These are phyloP conservation scores for Plasmodium vivax DNA, from an alignment of 169 alveolate genomes.

Conservation along the genomic window DNA sequence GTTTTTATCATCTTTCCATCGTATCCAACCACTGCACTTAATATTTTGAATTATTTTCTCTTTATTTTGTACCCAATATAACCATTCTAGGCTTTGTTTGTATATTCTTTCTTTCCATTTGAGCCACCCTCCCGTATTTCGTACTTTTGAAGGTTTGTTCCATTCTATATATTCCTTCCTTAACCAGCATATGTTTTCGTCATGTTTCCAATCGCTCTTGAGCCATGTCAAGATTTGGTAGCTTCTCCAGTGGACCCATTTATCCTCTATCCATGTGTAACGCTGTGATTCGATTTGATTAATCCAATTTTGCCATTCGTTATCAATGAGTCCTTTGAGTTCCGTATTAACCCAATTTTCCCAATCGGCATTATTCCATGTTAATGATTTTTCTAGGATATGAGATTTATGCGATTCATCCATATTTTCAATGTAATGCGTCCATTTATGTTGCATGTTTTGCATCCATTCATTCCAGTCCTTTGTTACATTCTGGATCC, in stretches of 20 bases:
- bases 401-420: neutral
- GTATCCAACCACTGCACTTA: neutral
- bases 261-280: neutral
- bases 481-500: neutral
- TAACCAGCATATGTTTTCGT: conserved; percentile 1
- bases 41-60: neutral
- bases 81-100: conserved; percentile 4
- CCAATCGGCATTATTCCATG: neutral
- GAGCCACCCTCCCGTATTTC: neutral
- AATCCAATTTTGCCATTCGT: neutral
- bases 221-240: neutral
- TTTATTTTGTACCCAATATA: neutral
- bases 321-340: neutral
- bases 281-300: neutral
- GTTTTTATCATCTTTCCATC: conserved; percentile 2
- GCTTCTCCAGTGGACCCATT: neutral
- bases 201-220: conserved; percentile 6
- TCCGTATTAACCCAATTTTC: conserved; percentile 6
- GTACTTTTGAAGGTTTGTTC: neutral
- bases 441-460: conserved; percentile 4
- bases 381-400: neutral
- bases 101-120: neutral
- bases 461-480: conserved; percentile 22
- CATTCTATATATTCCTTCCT: neutral
- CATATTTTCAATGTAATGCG: neutral